Base-by-base conservation (phyloP, 306 rosid species). In the Inga laurina region DNA sequence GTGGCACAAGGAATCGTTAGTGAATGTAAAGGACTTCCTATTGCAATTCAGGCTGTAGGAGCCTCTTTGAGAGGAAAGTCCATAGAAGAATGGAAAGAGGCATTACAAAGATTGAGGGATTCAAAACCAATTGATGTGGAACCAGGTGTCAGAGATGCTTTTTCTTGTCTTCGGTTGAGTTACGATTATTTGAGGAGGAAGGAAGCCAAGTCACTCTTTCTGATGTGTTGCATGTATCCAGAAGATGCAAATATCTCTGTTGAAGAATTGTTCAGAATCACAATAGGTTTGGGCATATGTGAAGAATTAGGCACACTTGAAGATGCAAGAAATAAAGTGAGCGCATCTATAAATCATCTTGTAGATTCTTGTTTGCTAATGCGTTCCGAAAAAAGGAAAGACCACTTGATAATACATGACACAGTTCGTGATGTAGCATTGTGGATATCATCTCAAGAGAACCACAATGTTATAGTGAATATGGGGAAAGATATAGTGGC, bases 371-470 rank as follows among this genome's bases (percentile, higher is more conserved):
- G 72, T 69, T 68, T 76, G 48, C 10, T 82, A 27, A 18, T 43
- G 77, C 54, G 46, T 5, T 68, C 64, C 41, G 76, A 39, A 39
- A 14, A 24, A 65, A 65, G 27, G 57, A 64, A 82, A 75, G 32
- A 39, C 13, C 80, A 51, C 37, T 54, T 82, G 45, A 76, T 61
- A 75, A 76, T 76, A 81, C 81, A 76, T 12, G 65, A 76, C 4
- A 43, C 32, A 45, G 51, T 82, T 37, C 81, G 57, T 39, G 75
- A 82, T 48, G 75, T 44, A 1, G 69, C 73, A 4, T 12, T 79
- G 11, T 21, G 49, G 75, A 27, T 66, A 7, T 56, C 65, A 49
- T 32, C 51, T 34, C 0, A 14, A 19, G 75, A 46, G 3, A 35
- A 52, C 5, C 45, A 34, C 4, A 66, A 8, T 30, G 39, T 52